Base-by-base conservation (phyloP, 176 grass and related monocot species). In the Aechmea fasciata region DNA sequence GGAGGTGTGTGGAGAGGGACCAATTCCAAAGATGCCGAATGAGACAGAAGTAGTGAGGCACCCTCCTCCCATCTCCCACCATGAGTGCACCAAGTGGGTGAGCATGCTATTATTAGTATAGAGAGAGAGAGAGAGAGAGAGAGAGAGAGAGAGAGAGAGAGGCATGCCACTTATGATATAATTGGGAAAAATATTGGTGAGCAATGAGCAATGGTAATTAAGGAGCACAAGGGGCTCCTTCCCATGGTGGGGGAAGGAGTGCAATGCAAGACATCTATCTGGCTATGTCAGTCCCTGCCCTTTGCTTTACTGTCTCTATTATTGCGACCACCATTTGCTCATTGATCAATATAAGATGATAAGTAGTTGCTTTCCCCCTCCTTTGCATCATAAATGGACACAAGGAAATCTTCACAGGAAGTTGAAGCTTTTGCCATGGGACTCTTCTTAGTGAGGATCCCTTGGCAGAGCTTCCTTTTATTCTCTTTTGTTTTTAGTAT, bases 181-280 rank as follows among this genome's bases (percentile, higher is more conserved):
- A 59, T 59, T 7, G 54, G 54, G 2, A 59, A 59, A 18, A 59
- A 18, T 59, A 59, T 4, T 15, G 13, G 54, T 59, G 14, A 59
- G 54, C 54, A 59, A 41, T 41, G 33, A 41, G 4, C 33, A 41
- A 41, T 41, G 33, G 3, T 41, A 41, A 41, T 18, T 59, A 59
- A 1, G 52, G 52, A 12, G 54, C 54, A 7, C 14, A 8, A 17
- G 15, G 13, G 14, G 10, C n/a, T 18, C 14, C 10, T 18, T 59
- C 54, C 14, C 1, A 59, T 59, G 54, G 54, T 59, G 54, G 54
- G 54, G 19, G 54, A 74, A 87, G 79, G 87, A 77, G 91, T 91
- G 84, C 79, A 79, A 61, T 73, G 81, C 69, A 96, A 96, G 87
- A 25, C 73, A 85, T 75, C 71, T 41, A 65, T 75, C 26, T 77